Conservation (phyloP, 2,329 filamentous ascomycete genomes). For the Colletotrichum sublineola region DNA sequence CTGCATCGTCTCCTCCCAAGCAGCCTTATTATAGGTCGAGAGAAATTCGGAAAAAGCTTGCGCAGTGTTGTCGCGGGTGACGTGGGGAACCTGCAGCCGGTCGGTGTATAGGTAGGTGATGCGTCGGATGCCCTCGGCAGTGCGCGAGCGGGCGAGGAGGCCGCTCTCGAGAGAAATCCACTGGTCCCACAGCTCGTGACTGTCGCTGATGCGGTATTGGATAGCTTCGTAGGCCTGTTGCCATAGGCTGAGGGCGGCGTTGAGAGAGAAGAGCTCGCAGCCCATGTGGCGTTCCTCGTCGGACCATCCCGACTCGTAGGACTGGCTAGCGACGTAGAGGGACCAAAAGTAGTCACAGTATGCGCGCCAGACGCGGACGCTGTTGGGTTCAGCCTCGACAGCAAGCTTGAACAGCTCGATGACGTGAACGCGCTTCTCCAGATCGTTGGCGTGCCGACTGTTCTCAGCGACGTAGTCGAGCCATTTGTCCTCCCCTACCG, state of each 20-base stretch:
- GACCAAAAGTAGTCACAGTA: conserved; percentile 85
- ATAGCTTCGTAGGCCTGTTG: conserved; percentile 79
- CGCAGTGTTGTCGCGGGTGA: conserved; percentile 80
- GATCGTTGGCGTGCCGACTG: conserved; percentile 68
- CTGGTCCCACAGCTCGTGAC: conserved; percentile 83
- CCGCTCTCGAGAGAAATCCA: conserved; percentile 81
- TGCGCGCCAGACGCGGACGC: conserved; percentile 79
- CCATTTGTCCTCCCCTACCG: conserved; percentile 83
- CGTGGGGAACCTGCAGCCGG: conserved; percentile 79
- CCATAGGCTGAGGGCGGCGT: conserved; percentile 76
- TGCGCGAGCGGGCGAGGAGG: conserved; percentile 69
- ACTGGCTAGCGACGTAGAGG: conserved; percentile 75
- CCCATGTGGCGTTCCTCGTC: conserved; percentile 78
- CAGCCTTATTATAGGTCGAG: conserved; percentile 76
- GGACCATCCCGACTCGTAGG: conserved; percentile 67
- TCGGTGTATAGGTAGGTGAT: conserved; percentile 78
- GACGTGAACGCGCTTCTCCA: conserved; percentile 77
- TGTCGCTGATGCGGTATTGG: conserved; percentile 81
- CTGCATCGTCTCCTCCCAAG: conserved; percentile 82
- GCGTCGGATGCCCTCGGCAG: conserved; percentile 70
- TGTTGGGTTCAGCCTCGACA: conserved; percentile 78
- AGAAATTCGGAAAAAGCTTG: conserved; percentile 82
- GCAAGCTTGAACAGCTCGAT: conserved; percentile 81
- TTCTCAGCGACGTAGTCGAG: conserved; percentile 82
- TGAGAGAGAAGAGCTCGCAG: conserved; percentile 78